Percentiles rank a stretch among this genome's conserved stretches.
Conservation (phyloP, 345 rosid species). For the Eucalyptus fibrosa region DNA sequence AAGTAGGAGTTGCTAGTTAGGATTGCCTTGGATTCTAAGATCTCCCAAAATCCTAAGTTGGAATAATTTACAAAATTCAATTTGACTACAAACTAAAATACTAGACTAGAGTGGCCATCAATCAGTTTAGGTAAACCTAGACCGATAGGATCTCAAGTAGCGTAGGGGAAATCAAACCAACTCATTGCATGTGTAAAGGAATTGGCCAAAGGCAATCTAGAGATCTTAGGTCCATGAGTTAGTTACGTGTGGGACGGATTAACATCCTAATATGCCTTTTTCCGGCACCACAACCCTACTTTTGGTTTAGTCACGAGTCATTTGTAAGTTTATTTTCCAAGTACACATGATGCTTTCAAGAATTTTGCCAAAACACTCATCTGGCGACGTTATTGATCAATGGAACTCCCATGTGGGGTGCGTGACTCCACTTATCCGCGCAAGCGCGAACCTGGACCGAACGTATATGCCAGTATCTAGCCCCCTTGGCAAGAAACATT, state of each 20-base stretch:
- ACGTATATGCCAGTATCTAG: too few relatives aligned
- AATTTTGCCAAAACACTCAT: not conserved
- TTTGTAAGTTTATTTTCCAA: too few relatives aligned
- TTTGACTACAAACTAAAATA: too few relatives aligned
- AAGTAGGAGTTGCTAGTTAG: too few relatives aligned
- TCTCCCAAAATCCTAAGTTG: too few relatives aligned
- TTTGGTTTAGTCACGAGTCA: not conserved
- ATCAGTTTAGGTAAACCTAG: not conserved
- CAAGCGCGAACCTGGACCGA: too few relatives aligned
- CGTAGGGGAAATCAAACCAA: not conserved
- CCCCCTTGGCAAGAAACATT: too few relatives aligned
- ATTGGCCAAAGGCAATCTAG: not conserved
- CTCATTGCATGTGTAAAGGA: not conserved
- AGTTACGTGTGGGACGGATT: rapidly evolving
- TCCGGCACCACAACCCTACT: not conserved
- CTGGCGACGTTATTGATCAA: not conserved
- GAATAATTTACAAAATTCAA: too few relatives aligned
- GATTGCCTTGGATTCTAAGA: too few relatives aligned
- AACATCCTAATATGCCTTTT: not conserved
- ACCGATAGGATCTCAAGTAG: not conserved
- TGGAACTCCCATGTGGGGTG: too few relatives aligned
- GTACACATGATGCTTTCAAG: not conserved
- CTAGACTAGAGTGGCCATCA: too few relatives aligned
- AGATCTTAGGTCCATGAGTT: not conserved
- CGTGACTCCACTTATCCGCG: too few relatives aligned